A percentile compares a stretch with the other conserved stretches of the same genome.
These are phyloP conservation scores for Scolecobasidium constrictum DNA, from an alignment of 2,329 filamentous ascomycete genomes.

Conservation along the genomic window DNA sequence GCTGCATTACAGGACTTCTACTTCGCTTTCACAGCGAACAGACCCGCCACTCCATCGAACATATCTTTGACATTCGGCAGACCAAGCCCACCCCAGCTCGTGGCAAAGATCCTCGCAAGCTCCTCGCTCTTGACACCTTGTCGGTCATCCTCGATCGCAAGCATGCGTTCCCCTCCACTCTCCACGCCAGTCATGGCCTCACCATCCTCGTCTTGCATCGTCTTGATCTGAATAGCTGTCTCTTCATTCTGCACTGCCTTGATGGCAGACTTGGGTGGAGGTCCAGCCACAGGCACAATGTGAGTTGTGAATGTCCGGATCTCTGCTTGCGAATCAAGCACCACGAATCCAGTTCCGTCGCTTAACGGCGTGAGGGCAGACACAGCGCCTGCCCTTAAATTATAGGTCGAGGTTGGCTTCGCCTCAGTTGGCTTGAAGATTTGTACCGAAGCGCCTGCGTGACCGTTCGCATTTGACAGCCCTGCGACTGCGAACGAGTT, in stretches of 20 bases:
- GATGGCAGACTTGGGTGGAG: neutral
- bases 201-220: neutral
- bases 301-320: conserved; percentile 40
- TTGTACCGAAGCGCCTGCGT: conserved; percentile 33
- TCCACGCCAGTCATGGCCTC: conserved; percentile 18
- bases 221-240: neutral
- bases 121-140: conserved; percentile 58
- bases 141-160: conserved; percentile 34
- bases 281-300: conserved; percentile 6
- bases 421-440: conserved; percentile 55
- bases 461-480: neutral
- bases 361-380: conserved; percentile 56
- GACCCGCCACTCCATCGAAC: conserved; percentile 59
- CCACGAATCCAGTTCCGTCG: conserved; percentile 59
- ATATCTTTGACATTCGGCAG: conserved; percentile 63
- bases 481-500: conserved; percentile 31
- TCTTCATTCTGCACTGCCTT: conserved; percentile 2
- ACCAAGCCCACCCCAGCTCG: conserved; percentile 51
- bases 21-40: conserved; percentile 47
- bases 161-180: conserved; percentile 20
- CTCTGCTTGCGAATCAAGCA: conserved; percentile 66
- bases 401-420: conserved; percentile 47
- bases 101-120: conserved; percentile 59
- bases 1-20: too few species aligned
- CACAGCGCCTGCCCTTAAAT: conserved; percentile 43